Conservation (phyloP, 441 rosid species). For the Populus trichocarpa region DNA sequence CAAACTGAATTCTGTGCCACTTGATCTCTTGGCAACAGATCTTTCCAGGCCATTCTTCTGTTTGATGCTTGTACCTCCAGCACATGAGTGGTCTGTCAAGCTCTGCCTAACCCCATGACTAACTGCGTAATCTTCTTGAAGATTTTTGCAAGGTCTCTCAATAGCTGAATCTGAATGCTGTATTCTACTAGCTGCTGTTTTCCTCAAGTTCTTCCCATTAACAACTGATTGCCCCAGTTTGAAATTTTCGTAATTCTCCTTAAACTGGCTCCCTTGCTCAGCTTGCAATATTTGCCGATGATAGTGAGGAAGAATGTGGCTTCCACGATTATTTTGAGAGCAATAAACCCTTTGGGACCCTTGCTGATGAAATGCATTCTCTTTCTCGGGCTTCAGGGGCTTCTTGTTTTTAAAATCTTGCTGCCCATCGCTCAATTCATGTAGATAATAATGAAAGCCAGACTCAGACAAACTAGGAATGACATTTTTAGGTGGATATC, state of each 20-base stretch:
- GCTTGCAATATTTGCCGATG: background rate
- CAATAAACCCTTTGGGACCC: background rate
- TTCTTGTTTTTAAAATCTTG: background rate
- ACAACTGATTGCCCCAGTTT: background rate
- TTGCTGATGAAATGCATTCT: background rate
- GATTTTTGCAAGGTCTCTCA: background rate
- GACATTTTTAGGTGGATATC: slow-evolving; percentile 13
- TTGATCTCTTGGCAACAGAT: background rate
- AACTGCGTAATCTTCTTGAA: background rate
- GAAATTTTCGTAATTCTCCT: background rate
- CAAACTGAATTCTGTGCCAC: background rate
- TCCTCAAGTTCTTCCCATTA: background rate
- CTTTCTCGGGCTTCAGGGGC: background rate
- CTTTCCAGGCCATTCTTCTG: background rate
- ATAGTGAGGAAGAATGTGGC: background rate
- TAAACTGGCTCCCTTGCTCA: background rate
- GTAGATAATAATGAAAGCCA: background rate
- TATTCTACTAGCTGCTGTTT: background rate
- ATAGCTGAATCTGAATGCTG: background rate
- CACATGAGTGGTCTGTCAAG: background rate
- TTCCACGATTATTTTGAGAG: background rate
- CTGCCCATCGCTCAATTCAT: background rate
- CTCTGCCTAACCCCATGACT: background rate
- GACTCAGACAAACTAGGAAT: background rate
- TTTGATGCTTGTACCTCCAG: background rate